A percentile compares a stretch with the other conserved stretches of the same genome.
phyloP scores from a whole-genome alignment of 1,284 basidiomycete species.

The Agroathelia rolfsii region DNA sequence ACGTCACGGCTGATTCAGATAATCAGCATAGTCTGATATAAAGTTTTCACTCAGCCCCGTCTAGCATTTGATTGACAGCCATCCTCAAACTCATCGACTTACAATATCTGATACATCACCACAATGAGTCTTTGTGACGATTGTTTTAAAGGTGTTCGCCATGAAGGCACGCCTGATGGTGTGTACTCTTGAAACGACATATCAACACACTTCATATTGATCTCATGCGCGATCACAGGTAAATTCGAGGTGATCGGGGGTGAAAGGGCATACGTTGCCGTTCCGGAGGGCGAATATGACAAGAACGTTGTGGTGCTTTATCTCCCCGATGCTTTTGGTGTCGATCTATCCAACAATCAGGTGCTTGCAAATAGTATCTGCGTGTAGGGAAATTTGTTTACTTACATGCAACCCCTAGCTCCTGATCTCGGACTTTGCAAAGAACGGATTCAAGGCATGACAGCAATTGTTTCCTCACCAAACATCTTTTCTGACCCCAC shows the following conservation, averaged over 20 bases:
- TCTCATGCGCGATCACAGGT: conserved; percentile 12
- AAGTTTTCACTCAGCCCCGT: too few species aligned
- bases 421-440: conserved; percentile 64
- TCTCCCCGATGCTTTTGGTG: conserved; percentile 57
- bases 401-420: conserved; percentile 27
- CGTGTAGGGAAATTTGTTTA: not conserved
- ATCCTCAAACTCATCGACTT: too few species aligned
- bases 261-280: conserved; percentile 42
- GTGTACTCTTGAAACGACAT: conserved; percentile 9
- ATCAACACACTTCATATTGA: conserved; percentile 8
- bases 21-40: too few species aligned
- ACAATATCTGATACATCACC: too few species aligned
- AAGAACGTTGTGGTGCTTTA: conserved; percentile 51
- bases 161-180: conserved; percentile 46
- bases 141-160: conserved; percentile 40
- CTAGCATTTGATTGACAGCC: too few species aligned
- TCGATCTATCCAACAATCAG: conserved; percentile 43
- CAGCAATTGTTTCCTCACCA: not conserved
- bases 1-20: too few species aligned
- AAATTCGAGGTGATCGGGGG: conserved; percentile 33
- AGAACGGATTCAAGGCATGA: conserved; percentile 57
- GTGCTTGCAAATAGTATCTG: conserved; percentile 17
- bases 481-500: too few species aligned
- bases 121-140: too few species aligned
- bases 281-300: conserved; percentile 34